Percentiles rank a stretch among this genome's conserved stretches.
Evolutionary conservation across 129 eudicot species (phyloP).

Genomic region (Chrysanthemum lavandulifolium): DNA sequence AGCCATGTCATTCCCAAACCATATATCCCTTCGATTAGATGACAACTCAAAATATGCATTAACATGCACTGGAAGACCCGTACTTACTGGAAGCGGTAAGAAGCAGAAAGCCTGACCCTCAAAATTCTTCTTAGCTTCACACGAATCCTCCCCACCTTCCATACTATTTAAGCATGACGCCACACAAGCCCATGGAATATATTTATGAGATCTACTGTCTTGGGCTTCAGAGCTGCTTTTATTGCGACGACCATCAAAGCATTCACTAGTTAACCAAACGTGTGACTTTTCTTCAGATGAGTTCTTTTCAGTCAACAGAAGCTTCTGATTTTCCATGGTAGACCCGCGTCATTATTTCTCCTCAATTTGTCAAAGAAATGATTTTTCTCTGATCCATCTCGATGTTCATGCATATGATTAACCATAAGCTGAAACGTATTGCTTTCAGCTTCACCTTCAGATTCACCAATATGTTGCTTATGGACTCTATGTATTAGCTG

Average conservation of each 20-base stretch:
- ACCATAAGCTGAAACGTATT: constrained; percentile 58
- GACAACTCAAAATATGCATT: constrained; percentile 95
- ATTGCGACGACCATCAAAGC: constrained; percentile 54
- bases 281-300: constrained; percentile 52
- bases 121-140: constrained; percentile 38
- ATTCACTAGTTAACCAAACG: constrained; percentile 87
- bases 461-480: constrained; percentile 59
- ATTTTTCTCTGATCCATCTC: constrained; percentile 50
- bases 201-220: constrained; percentile 52
- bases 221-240: constrained; percentile 43
- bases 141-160: constrained; percentile 16
- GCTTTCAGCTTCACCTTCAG: constrained; percentile 47
- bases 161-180: constrained; percentile 57
- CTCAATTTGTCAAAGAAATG: constrained; percentile 61
- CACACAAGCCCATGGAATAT: constrained; percentile 91
- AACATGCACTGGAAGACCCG: constrained; percentile 92
- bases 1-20: constrained; percentile 99
- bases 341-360: constrained; percentile 42
- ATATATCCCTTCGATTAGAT: constrained; percentile 95
- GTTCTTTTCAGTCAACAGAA: constrained; percentile 66
- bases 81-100: constrained; percentile 87
- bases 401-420: constrained; percentile 53
- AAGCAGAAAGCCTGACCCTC: constrained; percentile 98
- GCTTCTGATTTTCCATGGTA: constrained; percentile 87
- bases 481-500: constrained; percentile 70